These are phyloP conservation scores for Venturiaceae sp. DNA, from an alignment of 2,329 filamentous ascomycete genomes.

Conservation along the genomic window DNA sequence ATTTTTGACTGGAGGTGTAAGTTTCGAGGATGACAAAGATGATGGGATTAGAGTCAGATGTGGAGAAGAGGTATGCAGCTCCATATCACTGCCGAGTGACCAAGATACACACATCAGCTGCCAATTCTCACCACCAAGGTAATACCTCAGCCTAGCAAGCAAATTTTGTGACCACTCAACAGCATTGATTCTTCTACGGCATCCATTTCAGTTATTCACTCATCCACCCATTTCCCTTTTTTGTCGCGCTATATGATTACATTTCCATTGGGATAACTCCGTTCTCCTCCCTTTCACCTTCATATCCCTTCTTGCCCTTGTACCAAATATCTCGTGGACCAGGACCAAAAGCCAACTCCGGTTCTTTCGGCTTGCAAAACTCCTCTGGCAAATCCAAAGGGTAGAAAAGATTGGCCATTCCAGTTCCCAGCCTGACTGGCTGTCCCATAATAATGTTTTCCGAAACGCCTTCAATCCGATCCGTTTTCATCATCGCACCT, in stretches of 20 bases:
- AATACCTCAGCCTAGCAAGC: no score
- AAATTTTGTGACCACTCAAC: no score
- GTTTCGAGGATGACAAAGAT: no score
- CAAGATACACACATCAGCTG: no score
- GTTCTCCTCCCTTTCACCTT: not conserved
- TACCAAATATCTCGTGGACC: not conserved
- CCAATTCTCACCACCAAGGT: no score
- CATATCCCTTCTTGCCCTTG: not conserved
- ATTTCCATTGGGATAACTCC: not conserved
- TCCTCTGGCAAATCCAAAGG: slow-evolving; percentile 58
- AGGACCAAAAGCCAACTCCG: not conserved
- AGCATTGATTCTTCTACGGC: no score
- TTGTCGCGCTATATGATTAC: not conserved
- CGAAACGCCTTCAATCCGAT: slow-evolving; percentile 84
- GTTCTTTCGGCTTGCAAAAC: slow-evolving; percentile 22
- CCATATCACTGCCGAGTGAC: no score
- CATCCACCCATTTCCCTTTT: no score
- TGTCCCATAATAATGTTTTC: slow-evolving; percentile 99
- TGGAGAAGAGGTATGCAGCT: no score
- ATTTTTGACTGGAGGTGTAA: no score
- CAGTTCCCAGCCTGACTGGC: slow-evolving; percentile 83
- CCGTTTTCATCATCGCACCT: slow-evolving; percentile 81
- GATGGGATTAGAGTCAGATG: no score
- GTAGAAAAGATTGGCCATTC: slow-evolving; percentile 81
- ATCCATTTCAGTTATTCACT: no score